These are phyloP conservation scores for Tylopilus subfusipes DNA, from an alignment of 768 basidiomycete species.

Conservation along the genomic window DNA sequence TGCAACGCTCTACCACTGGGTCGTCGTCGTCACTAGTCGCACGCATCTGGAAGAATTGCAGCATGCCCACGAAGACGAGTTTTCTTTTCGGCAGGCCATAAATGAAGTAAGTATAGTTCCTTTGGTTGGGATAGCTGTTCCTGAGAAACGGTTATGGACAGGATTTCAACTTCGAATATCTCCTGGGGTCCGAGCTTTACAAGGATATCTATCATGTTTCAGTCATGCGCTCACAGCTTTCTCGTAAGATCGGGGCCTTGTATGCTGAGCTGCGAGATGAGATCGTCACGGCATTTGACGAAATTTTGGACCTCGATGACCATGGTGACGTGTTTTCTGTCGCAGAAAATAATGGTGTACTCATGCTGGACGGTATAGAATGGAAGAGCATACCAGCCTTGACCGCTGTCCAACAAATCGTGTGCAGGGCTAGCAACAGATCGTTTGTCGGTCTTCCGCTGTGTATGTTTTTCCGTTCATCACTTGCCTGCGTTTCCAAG, in stretches of 20 bases:
- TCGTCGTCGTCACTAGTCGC: slow-evolving; percentile 33
- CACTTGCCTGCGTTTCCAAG: background rate
- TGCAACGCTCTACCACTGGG: slow-evolving; percentile 32
- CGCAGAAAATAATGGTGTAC: too few species aligned
- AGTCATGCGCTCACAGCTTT: slow-evolving; percentile 28
- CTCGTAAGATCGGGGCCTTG: slow-evolving; percentile 36
- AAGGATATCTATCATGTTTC: slow-evolving; percentile 28
- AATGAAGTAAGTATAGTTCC: slow-evolving; percentile 28
- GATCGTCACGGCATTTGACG: slow-evolving; percentile 32
- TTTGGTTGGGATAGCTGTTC: background rate
- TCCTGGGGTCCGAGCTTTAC: slow-evolving; percentile 30
- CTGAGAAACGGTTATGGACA: slow-evolving; percentile 14
- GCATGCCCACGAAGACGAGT: slow-evolving; percentile 35
- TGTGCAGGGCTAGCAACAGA: slow-evolving; percentile 7
- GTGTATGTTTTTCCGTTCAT: slow-evolving; percentile 26
- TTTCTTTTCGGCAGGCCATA: slow-evolving; percentile 31
- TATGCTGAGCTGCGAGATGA: slow-evolving; percentile 45
- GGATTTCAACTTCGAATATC: slow-evolving; percentile 37
- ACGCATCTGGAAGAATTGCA: background rate
- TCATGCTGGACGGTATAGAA: slow-evolving; percentile 19
- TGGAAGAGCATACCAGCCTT: slow-evolving; percentile 36
- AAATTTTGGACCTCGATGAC: too few species aligned
- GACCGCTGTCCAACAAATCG: slow-evolving; percentile 16
- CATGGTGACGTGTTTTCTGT: slow-evolving; percentile 5
- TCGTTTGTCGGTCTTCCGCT: slow-evolving; percentile 42